Evolutionary conservation across 257 asterid species (phyloP).

Genomic region (Penstemon barbatus): DNA sequence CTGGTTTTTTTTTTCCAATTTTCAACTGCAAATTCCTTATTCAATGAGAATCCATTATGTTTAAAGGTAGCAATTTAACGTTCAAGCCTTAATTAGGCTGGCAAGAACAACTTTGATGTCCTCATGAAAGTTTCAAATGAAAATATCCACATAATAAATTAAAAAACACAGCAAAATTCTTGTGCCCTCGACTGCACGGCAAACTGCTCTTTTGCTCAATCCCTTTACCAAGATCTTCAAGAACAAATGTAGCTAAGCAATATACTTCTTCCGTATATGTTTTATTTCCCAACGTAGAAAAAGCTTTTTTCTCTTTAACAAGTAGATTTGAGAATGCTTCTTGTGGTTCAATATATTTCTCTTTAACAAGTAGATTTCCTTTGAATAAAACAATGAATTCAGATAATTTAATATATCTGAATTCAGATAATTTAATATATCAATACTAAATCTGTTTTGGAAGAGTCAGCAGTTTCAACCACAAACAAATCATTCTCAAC

Average conservation of each 20-base stretch:
- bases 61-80: too few species aligned
- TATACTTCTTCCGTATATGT: conserved; percentile 57
- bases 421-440: not conserved
- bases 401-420: too few species aligned
- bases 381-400: too few species aligned
- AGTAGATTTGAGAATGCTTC: conserved; percentile 58
- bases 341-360: conserved; percentile 45
- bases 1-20: too few species aligned
- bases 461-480: conserved; percentile 25
- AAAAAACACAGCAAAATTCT: conserved; percentile 23
- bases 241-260: conserved; percentile 73
- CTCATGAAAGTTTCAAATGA: conserved; percentile 13
- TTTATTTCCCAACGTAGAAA: conserved; percentile 44
- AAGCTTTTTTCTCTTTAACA: conserved; percentile 39
- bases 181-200: conserved; percentile 55
- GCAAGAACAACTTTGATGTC: not conserved
- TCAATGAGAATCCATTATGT: too few species aligned
- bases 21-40: too few species aligned
- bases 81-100: too few species aligned
- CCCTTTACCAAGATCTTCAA: conserved; percentile 76
- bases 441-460: conserved; percentile 1
- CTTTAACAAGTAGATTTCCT: too few species aligned
- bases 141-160: conserved; percentile 22
- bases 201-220: conserved; percentile 55
- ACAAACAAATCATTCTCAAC: conserved; percentile 24